phyloP scores from a whole-genome alignment of 2,329 filamentous ascomycete genomes.

The Paracoccidioides brasiliensis region DNA sequence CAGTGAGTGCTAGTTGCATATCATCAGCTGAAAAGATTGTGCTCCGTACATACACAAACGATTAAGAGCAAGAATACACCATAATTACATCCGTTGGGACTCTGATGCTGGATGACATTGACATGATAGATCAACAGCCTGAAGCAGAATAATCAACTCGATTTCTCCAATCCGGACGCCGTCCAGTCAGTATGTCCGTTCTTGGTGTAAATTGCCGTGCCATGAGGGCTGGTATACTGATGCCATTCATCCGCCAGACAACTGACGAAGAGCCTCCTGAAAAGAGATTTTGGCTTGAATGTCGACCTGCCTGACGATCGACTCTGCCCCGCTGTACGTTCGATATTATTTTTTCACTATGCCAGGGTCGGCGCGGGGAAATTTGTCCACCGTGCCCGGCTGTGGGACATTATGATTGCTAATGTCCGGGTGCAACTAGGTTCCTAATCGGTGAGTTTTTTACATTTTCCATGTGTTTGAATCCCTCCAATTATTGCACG shows the following conservation, averaged over 20 bases:
- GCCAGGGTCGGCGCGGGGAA: not conserved
- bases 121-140: conserved; percentile 26
- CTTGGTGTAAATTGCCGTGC: not conserved
- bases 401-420: not conserved
- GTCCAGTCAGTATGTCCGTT: conserved; percentile 53
- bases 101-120: not conserved
- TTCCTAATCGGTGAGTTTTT: conserved; percentile 32
- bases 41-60: not conserved
- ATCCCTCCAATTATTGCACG: not conserved
- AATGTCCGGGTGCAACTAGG: conserved; percentile 15
- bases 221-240: not conserved
- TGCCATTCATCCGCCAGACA: conserved; percentile 28
- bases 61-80: not conserved
- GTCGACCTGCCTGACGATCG: conserved; percentile 63
- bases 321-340: conserved; percentile 67
- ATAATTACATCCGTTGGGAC: too few species aligned
- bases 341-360: not conserved
- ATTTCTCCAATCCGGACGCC: conserved; percentile 67
- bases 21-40: not conserved
- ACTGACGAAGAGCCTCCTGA: conserved; percentile 66
- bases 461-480: not conserved
- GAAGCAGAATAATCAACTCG: conserved; percentile 47
- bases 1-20: conserved; percentile 31
- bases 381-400: too few species aligned
- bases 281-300: conserved; percentile 57